Percentiles rank a stretch among this genome's conserved stretches.
phyloP scores from a whole-genome alignment of 805 yeast species.

The Wickerhamomyces hampshirensis region DNA sequence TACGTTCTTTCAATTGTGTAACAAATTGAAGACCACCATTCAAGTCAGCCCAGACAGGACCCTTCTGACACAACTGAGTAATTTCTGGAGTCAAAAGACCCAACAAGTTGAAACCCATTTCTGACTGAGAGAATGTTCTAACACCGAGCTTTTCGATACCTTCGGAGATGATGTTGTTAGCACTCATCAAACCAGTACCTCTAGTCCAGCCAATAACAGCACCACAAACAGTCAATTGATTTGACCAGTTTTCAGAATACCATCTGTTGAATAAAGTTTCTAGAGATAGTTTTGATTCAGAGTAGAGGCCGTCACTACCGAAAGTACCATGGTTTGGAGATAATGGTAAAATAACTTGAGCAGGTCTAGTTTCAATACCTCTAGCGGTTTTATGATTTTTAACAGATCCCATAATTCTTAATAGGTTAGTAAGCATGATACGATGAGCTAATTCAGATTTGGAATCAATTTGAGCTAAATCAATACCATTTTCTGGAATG shows the following conservation, averaged over 20 bases:
- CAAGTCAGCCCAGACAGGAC: slow-evolving; percentile 96
- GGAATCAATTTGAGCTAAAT: slow-evolving; percentile 87
- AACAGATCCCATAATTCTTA: slow-evolving; percentile 88
- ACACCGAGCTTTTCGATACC: slow-evolving; percentile 95
- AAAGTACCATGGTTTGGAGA: slow-evolving; percentile 99
- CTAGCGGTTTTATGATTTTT: slow-evolving; percentile 74
- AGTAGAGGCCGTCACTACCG: slow-evolving; percentile 97
- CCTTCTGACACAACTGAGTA: slow-evolving; percentile 80
- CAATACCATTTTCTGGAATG: slow-evolving; percentile 97
- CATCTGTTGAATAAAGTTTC: slow-evolving; percentile 98
- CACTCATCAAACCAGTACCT: slow-evolving; percentile 99
- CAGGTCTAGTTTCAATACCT: slow-evolving; percentile 91
- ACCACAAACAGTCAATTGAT: slow-evolving; percentile 94
- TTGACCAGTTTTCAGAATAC: slow-evolving; percentile 96
- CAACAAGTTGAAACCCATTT: slow-evolving; percentile 97
- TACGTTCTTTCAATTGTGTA: slow-evolving; percentile 85
- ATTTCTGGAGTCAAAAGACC: slow-evolving; percentile 90
- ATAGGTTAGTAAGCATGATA: slow-evolving; percentile 93
- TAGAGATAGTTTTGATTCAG: slow-evolving; percentile 92
- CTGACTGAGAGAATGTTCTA: slow-evolving; percentile 96
- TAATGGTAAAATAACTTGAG: slow-evolving; percentile 92
- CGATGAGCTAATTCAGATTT: slow-evolving; percentile 97
- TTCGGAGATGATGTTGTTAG: slow-evolving; percentile 94
- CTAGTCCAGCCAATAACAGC: slow-evolving; percentile 99
- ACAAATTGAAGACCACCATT: slow-evolving; percentile 97